Evolutionary conservation across 1,284 basidiomycete species (phyloP).

Genomic region (Porodaedalea pini): DNA sequence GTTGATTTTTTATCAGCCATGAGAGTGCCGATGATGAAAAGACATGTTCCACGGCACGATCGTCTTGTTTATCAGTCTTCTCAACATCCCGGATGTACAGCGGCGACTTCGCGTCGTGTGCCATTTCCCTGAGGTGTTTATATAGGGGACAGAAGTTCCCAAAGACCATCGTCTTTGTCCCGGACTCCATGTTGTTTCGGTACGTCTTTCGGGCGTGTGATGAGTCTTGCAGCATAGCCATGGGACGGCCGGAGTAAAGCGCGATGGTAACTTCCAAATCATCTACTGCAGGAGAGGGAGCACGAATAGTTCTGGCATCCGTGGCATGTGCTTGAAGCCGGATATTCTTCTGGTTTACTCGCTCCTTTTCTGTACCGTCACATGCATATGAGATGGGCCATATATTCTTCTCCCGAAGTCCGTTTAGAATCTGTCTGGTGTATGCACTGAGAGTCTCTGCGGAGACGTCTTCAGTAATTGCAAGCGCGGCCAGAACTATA

Average conservation of each 20-base stretch:
- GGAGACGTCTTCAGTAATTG: conserved; percentile 10
- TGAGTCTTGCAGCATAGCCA: conserved; percentile 34
- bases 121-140: conserved; percentile 24
- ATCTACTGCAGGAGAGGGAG: conserved; percentile 11
- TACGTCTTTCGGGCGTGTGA: conserved; percentile 34
- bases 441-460: background rate
- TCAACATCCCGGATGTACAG: conserved; percentile 37
- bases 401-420: conserved; percentile 24
- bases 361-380: conserved; percentile 33
- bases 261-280: background rate
- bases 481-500: conserved; percentile 25
- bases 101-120: conserved; percentile 22
- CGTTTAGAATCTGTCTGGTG: conserved; percentile 19
- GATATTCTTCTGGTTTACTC: conserved; percentile 15
- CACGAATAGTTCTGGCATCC: background rate
- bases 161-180: conserved; percentile 29
- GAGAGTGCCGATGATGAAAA: conserved; percentile 32
- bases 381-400: conserved; percentile 28
- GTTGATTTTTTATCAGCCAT: conserved; percentile 23
- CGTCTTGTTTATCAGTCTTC: conserved; percentile 40
- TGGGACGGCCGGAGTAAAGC: conserved; percentile 15
- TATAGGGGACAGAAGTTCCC: conserved; percentile 27
- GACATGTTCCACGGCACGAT: conserved; percentile 36
- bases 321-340: conserved; percentile 19
- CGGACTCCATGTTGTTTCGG: conserved; percentile 32